Evolutionary conservation across 805 yeast genomes (phyloP).

Genomic region (Scheffersomyces lignosus): DNA sequence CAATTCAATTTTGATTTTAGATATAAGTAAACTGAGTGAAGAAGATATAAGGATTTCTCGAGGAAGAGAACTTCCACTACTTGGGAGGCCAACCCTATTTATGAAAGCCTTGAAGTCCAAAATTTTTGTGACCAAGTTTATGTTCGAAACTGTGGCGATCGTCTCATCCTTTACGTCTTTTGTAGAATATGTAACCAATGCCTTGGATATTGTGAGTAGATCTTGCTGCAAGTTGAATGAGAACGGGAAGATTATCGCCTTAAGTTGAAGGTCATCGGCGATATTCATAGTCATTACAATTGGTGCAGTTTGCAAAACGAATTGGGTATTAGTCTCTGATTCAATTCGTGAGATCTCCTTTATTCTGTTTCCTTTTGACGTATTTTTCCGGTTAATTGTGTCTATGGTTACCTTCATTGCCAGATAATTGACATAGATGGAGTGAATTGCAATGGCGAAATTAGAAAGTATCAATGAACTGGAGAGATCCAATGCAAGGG

Average conservation of each 20-base stretch:
- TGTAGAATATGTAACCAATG: conserved; percentile 19
- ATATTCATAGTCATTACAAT: conserved; percentile 25
- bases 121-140: conserved; percentile 25
- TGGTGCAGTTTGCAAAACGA: conserved; percentile 42
- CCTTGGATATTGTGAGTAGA: conserved; percentile 31
- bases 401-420: conserved; percentile 8
- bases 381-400: not conserved
- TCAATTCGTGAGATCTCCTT: not conserved
- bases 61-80: conserved; percentile 14
- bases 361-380: not conserved
- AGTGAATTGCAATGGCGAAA: conserved; percentile 22
- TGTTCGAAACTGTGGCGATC: conserved; percentile 20
- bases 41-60: conserved; percentile 18
- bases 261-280: conserved; percentile 16
- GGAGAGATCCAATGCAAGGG: conserved; percentile 16
- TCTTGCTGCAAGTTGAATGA: conserved; percentile 38
- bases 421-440: conserved; percentile 19
- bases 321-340: conserved; percentile 12
- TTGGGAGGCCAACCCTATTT: conserved; percentile 8
- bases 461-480: conserved; percentile 27
- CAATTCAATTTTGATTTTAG: conserved; percentile 12
- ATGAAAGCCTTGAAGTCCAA: conserved; percentile 25
- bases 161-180: conserved; percentile 7
- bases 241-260: conserved; percentile 41
- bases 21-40: conserved; percentile 12